Base-by-base conservation (phyloP, 192 early-diverging fungal species). In the Coemansia sp. region DNA sequence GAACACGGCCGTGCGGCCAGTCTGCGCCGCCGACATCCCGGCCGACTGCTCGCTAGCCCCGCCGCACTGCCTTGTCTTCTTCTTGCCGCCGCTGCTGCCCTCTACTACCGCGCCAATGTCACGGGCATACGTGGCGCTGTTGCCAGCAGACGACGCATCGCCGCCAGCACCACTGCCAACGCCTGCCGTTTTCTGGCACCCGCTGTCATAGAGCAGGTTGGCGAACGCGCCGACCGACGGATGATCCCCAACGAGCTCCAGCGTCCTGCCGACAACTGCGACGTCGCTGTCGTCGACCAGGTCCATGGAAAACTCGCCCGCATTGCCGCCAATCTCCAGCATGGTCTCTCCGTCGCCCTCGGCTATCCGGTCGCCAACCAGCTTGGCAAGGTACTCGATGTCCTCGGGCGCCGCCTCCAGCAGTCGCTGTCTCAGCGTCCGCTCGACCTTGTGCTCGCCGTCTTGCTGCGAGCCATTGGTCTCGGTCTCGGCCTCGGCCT, bases 301-400 rank as follows among this genome's bases (percentile, higher is more conserved):
- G 20, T 88, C 62, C 91, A 93, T 90, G 6, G 83, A 65, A 8
- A 83, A 55, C 24, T 89, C 90, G 64, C 91, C 87, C 45, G 90
- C 91, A 61, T 90, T 86, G 18, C 85, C 30, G 5, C 92, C 91
- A 48, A 93, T 71, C 68, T 91, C 91, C 25, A 94, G 78, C 14
- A 95, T 63, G 0, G 85, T 72, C 82, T 95, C 92, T 29, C 93
- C 93, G 22, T 74, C 66, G 25, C 83, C 85, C 54, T 85, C 82
- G 42, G 64, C 64, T 62, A 91, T 78, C 57, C 83, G 81, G 14
- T 58, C 34, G 8, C 45, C 54, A 16, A 91, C 36, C 48, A 80
- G 55, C 14, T 61, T 62, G 35, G 69, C 56, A 9, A 87, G 58
- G 13, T 68, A 83, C 61, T 65, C 58, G n/a, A 75, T 63, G 27